phyloP scores from a whole-genome alignment of 257 asterid species.

The Jacaranda mimosifolia region DNA sequence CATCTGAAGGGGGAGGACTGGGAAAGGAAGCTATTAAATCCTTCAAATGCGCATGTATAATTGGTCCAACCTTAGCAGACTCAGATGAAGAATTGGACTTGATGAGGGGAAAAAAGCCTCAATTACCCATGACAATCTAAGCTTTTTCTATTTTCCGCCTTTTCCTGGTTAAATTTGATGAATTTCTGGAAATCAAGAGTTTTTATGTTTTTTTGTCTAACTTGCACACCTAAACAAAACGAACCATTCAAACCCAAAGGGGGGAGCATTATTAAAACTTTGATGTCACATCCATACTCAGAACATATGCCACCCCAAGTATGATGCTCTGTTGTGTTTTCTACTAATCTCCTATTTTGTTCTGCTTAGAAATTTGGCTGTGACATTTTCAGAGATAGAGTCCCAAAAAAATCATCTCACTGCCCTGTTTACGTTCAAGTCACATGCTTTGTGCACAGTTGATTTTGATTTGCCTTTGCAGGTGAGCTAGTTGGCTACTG shows the following conservation, averaged over 20 bases:
- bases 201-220: conserved; percentile 13
- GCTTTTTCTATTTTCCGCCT: neutral
- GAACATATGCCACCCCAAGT: neutral
- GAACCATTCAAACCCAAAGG: conserved; percentile 16
- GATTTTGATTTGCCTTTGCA: conserved; percentile 50
- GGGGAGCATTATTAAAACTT: neutral
- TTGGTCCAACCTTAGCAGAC: neutral
- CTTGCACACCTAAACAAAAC: conserved; percentile 3
- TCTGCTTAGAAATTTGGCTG: conserved; percentile 20
- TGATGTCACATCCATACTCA: neutral
- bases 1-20: neutral
- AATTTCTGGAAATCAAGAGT: conserved; percentile 11
- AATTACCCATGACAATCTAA: neutral
- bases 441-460: conserved; percentile 19
- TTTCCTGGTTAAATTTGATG: conserved; percentile 1
- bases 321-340: conserved; percentile 23
- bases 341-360: neutral
- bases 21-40: neutral
- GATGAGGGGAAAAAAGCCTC: neutral
- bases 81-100: conserved; percentile 1
- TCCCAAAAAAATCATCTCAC: neutral
- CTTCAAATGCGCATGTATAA: too few species aligned
- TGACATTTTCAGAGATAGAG: conserved; percentile 8
- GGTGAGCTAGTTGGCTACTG: conserved; percentile 75
- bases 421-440: conserved; percentile 6